Evolutionary conservation across 2,329 filamentous ascomycete species (phyloP).

Genomic region (Berkeleyomyces basicola): DNA sequence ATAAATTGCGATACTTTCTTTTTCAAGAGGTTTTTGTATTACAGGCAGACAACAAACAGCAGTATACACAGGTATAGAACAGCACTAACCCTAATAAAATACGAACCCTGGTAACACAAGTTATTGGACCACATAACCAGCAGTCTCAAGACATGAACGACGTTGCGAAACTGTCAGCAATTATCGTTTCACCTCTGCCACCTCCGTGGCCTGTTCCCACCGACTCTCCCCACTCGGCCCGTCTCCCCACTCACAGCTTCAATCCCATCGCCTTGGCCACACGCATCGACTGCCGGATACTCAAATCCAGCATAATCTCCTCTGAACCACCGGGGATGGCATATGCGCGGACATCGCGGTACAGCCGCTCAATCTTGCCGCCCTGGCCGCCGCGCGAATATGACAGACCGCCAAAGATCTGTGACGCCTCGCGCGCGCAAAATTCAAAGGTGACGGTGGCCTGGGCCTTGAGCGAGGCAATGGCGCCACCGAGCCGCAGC

Average conservation of each 20-base stretch:
- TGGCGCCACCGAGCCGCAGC: slow-evolving; percentile 85
- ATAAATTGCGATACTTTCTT: no score
- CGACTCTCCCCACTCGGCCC: neutral
- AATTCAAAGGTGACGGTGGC: slow-evolving; percentile 91
- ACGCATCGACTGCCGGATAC: slow-evolving; percentile 75
- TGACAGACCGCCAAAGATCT: slow-evolving; percentile 90
- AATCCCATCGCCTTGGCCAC: slow-evolving; percentile 87
- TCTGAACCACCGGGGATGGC: slow-evolving; percentile 90
- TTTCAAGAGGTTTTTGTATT: no score
- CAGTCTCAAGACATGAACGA: no score
- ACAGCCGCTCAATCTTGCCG: slow-evolving; percentile 84
- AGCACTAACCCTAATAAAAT: neutral
- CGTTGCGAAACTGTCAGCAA: no score
- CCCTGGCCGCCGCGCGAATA: slow-evolving; percentile 91
- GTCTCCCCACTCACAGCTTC: slow-evolving; percentile 55
- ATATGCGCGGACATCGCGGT: slow-evolving; percentile 89
- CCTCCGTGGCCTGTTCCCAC: neutral
- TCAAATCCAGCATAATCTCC: slow-evolving; percentile 97
- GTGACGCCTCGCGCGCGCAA: slow-evolving; percentile 86
- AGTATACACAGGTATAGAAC: neutral
- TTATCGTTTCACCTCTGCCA: neutral
- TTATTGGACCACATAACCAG: no score
- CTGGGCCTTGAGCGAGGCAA: slow-evolving; percentile 87
- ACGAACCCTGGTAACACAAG: no score
- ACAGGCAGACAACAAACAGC: no score